Evolutionary conservation across 1,284 basidiomycete genomes (phyloP).

Genomic region (Apiotrichum porosum): DNA sequence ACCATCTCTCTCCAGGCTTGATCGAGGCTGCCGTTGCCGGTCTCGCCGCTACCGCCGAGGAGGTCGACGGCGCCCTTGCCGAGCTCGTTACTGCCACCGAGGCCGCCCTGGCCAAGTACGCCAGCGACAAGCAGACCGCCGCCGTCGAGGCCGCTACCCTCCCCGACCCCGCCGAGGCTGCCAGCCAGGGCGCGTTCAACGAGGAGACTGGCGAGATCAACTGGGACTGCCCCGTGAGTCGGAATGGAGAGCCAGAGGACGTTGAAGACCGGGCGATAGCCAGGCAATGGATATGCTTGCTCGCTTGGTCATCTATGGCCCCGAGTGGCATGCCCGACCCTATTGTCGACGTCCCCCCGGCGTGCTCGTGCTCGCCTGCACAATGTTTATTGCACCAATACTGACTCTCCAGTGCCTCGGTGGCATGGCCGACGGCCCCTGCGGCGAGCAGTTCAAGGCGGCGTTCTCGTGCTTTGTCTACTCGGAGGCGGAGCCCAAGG

Average conservation of each 20-base stretch:
- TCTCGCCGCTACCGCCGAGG: not conserved
- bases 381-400: too few relatives aligned
- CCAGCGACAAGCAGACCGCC: not conserved
- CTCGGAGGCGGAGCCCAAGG: conserved; percentile 93
- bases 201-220: conserved; percentile 97
- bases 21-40: not conserved
- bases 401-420: conserved; percentile 72
- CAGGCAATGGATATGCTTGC: too few relatives aligned
- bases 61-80: conserved; percentile 6
- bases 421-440: conserved; percentile 97
- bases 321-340: too few relatives aligned
- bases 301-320: too few relatives aligned
- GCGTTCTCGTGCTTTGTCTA: conserved; percentile 97
- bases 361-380: too few relatives aligned
- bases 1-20: not conserved
- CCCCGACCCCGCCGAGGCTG: conserved; percentile 7
- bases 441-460: conserved; percentile 86
- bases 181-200: conserved; percentile 59
- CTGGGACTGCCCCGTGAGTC: conserved; percentile 78
- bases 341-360: too few relatives aligned
- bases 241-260: too few relatives aligned
- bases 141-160: not conserved
- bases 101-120: conserved; percentile 4
- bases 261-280: too few relatives aligned
- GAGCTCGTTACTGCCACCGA: conserved; percentile 10